A percentile compares a stretch with the other conserved stretches of the same genome.
These are phyloP conservation scores for Tricholomella constricta DNA, from an alignment of 768 basidiomycete genomes.

Conservation along the genomic window DNA sequence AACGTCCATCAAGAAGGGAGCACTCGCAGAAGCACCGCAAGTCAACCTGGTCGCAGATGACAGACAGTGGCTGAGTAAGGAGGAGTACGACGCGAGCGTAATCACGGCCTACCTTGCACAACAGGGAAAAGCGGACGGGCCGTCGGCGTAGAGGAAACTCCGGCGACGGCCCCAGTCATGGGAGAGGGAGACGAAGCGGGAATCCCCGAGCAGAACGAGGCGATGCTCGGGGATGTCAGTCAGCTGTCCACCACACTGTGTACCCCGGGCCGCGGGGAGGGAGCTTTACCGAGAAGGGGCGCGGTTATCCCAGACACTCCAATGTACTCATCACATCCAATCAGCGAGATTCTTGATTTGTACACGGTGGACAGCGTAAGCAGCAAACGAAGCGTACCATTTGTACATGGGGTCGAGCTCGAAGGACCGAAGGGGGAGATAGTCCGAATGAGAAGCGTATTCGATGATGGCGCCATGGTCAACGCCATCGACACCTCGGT, in stretches of 20 bases:
- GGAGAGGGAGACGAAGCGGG: not conserved
- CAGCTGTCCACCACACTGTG: constrained; percentile 9
- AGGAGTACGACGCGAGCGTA: not conserved
- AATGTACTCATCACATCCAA: constrained; percentile 9
- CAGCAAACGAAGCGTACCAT: not conserved
- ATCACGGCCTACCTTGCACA: not conserved
- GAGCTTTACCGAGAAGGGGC: not conserved
- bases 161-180: too few relatives aligned
- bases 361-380: not conserved
- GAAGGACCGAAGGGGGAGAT: not conserved
- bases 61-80: not conserved
- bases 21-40: not conserved
- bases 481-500: constrained; percentile 16
- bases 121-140: too few relatives aligned
- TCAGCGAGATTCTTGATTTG: not conserved
- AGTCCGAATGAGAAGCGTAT: constrained; percentile 3
- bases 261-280: not conserved
- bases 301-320: not conserved
- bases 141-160: too few relatives aligned
- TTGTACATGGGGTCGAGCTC: constrained; percentile 3
- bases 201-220: constrained; percentile 2
- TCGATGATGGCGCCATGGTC: constrained; percentile 28
- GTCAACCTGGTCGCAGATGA: constrained; percentile 3
- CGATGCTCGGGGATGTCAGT: constrained; percentile 14
- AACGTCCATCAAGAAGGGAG: not conserved